Evolutionary conservation across 768 basidiomycete species (phyloP).

Genomic region (Collybia sordida): DNA sequence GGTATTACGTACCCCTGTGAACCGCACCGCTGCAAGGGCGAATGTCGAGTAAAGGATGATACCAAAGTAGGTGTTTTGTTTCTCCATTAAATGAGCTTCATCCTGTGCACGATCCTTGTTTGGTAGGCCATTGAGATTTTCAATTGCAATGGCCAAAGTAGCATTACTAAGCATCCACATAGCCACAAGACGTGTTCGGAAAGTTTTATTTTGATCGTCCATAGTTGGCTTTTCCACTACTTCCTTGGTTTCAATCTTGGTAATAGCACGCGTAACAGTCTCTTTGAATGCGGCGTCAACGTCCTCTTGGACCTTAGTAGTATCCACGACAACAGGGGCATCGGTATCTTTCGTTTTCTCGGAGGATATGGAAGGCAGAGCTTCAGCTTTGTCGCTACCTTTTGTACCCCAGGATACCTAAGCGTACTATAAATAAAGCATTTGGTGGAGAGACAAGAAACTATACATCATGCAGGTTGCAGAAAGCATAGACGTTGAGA

Average conservation of each 20-base stretch:
- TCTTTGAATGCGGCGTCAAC: conserved; percentile 91
- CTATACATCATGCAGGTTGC: conserved; percentile 87
- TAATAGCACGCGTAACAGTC: conserved; percentile 84
- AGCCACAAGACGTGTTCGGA: conserved; percentile 85
- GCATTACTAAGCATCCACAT: conserved; percentile 80
- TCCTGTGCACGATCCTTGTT: conserved; percentile 36
- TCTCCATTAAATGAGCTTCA: conserved; percentile 35
- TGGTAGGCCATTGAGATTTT: conserved; percentile 68
- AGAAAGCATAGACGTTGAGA: conserved; percentile 96
- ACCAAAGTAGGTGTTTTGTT: conserved; percentile 63
- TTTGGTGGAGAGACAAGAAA: neutral
- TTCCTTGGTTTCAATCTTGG: conserved; percentile 68
- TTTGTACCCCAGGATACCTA: conserved; percentile 94
- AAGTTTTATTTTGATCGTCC: conserved; percentile 91
- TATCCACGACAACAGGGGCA: conserved; percentile 82
- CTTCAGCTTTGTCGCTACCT: conserved; percentile 92
- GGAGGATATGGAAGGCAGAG: conserved; percentile 85
- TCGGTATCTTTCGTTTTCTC: conserved; percentile 77
- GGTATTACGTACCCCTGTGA: conserved; percentile 62
- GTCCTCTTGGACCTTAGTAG: conserved; percentile 80
- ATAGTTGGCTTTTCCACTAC: conserved; percentile 74
- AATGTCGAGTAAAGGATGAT: conserved; percentile 84
- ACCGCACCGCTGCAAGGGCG: conserved; percentile 66
- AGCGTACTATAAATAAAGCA: conserved; percentile 3
- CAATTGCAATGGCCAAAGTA: conserved; percentile 67